Evolutionary conservation across 331 rosid genomes (phyloP), one percentile per base, ranked within the genome.

Genomic region (Quercus tomentella): DNA sequence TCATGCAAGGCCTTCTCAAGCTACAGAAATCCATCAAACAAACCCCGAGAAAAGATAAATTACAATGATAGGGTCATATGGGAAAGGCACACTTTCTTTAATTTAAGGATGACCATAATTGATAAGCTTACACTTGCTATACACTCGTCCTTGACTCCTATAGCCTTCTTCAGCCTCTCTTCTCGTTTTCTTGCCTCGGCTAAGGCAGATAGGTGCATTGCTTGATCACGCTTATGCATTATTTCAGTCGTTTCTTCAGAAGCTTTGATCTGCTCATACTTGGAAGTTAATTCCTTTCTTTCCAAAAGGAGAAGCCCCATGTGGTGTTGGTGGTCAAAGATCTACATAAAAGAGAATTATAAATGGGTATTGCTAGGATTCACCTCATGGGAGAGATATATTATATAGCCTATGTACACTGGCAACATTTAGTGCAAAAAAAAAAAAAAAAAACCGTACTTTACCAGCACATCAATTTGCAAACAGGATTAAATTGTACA

Each of bases 291-390:
- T 75, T 90, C 96, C 76, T 87, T 93, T 79, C 76, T 96, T 90
- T 91, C 99, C 89, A 96, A 56, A 82, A 96, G 80, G 80, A 96
- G 88, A 86, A 96, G 97, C 72, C 99, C 99, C 99, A 96, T 96
- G 82, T 96, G 96, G 79, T 93, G 94, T 79, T 93, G 98, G 84
- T 88, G 99, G 69, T 96, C 92, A 37, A 86, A 88, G 76, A 96
- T 82, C 99, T 96, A 79, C 77, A 80, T 28, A 80, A 71, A 57
- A 82, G 55, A 17, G 18, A 23, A 65, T 23, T 76, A 63, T 43
- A 45, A 66, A 84, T 15, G 3, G 49, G 57, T 55, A 75, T 60
- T 45, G 28, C 65, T 54, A 31, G 73, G 22, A 80, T 26, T 56
- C 79, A 70, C 28, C 56, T 65, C 54, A 68, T 22, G 55, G 76